Percentiles rank a stretch among this genome's conserved stretches.
These are phyloP conservation scores for Fusarium domesticum DNA, from an alignment of 2,329 filamentous ascomycete species.

Conservation along the genomic window DNA sequence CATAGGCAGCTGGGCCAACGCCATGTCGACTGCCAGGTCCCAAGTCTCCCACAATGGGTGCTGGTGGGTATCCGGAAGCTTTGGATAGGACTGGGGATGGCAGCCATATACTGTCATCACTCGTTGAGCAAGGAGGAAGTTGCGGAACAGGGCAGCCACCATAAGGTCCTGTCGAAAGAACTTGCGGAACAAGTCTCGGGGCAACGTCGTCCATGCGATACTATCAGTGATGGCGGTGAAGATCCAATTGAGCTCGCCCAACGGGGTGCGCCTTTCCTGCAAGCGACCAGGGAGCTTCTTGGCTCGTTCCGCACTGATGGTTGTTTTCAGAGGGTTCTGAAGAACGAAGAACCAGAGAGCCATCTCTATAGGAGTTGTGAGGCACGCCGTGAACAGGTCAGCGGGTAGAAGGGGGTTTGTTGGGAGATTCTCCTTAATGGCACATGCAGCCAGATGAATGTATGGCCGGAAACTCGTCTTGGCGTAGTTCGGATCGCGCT, in stretches of 20 bases:
- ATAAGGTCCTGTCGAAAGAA: constrained; percentile 97
- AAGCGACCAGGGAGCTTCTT: constrained; percentile 87
- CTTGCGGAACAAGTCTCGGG: constrained; percentile 88
- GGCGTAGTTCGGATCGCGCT: constrained; percentile 77
- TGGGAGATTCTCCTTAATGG: constrained; percentile 85
- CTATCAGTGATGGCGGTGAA: constrained; percentile 99
- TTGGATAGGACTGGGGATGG: constrained; percentile 86
- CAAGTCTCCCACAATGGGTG: constrained; percentile 96
- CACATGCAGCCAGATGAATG: constrained; percentile 90
- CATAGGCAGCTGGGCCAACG: constrained; percentile 81
- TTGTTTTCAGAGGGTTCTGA: constrained; percentile 73
- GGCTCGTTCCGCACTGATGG: constrained; percentile 75
- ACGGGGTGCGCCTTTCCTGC: constrained; percentile 86
- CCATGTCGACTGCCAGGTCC: constrained; percentile 96
- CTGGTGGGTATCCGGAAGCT: constrained; percentile 90
- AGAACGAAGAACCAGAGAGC: constrained; percentile 94
- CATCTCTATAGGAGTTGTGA: constrained; percentile 97
- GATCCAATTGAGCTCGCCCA: constrained; percentile 98
- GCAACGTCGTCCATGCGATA: constrained; percentile 95
- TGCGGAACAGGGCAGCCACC: constrained; percentile 96
- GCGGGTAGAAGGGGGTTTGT: constrained; percentile 92
- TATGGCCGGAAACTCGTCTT: constrained; percentile 68
- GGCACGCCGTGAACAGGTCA: constrained; percentile 91
- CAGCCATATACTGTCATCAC: constrained; percentile 97
- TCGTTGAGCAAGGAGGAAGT: constrained; percentile 89